Conservation (phyloP, 2,329 filamentous ascomycete genomes). For the Paraphoma chrysanthemicola region DNA sequence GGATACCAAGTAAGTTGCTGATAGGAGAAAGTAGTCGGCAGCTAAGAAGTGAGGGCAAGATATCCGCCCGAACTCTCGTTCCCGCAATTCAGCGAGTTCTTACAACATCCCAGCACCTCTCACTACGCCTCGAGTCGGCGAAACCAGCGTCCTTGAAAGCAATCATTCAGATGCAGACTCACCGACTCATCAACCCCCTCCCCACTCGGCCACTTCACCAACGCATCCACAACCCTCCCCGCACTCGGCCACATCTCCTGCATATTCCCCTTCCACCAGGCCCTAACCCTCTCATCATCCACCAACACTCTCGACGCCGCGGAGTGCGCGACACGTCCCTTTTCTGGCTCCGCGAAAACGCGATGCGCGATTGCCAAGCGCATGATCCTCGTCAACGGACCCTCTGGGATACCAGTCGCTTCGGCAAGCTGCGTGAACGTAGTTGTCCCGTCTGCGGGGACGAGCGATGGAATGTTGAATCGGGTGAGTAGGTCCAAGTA, state of each 20-base stretch:
- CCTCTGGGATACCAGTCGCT: conserved; percentile 1
- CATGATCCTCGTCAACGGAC: conserved; percentile 2
- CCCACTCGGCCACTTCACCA: conserved; percentile 6
- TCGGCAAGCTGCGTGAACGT: conserved; percentile 5
- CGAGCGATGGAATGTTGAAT: too few relatives aligned
- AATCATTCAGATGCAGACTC: not conserved
- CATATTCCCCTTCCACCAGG: conserved; percentile 1
- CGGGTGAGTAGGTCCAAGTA: too few relatives aligned
- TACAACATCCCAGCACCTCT: too few relatives aligned
- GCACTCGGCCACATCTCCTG: conserved; percentile 7
- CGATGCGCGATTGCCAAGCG: conserved; percentile 14
- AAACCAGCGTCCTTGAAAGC: too few relatives aligned
- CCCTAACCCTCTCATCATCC: not conserved
- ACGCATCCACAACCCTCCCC: conserved; percentile 7
- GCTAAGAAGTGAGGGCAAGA: too few relatives aligned
- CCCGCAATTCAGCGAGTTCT: not conserved
- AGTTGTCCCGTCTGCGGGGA: not conserved
- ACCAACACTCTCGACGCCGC: conserved; percentile 5
- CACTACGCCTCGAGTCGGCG: too few relatives aligned
- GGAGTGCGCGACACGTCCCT: conserved; percentile 16
- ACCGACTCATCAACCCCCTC: conserved; percentile 3
- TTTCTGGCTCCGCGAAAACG: conserved; percentile 16
- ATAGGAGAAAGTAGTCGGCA: too few relatives aligned
- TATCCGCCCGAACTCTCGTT: too few relatives aligned
- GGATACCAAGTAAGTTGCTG: too few relatives aligned